Evolutionary conservation across 441 rosid genomes (phyloP).

Genomic region (Viola pubescens): DNA sequence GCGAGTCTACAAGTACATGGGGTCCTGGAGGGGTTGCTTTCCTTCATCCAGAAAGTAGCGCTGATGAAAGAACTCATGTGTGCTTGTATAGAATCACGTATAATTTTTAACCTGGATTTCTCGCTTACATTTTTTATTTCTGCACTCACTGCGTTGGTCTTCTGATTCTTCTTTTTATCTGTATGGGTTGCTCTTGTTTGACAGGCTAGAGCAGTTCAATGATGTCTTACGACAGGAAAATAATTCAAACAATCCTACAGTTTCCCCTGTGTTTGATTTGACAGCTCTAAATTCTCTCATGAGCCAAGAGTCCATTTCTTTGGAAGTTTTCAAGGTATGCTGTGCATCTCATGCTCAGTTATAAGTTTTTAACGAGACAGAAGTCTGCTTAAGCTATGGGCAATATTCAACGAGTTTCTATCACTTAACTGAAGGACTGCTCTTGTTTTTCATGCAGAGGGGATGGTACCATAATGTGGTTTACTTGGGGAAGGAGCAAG

Average conservation of each 20-base stretch:
- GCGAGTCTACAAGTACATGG: slow-evolving; percentile 49
- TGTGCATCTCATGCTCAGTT: not conserved
- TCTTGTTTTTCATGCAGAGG: slow-evolving; percentile 31
- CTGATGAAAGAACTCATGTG: slow-evolving; percentile 40
- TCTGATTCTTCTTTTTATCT: not conserved
- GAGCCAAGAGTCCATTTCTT: slow-evolving; percentile 36
- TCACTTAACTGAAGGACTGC: too few relatives aligned
- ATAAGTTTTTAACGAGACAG: not conserved
- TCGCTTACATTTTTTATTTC: slow-evolving; percentile 1
- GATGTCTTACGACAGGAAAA: slow-evolving; percentile 86
- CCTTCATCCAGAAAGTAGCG: slow-evolving; percentile 44
- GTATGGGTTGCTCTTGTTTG: not conserved
- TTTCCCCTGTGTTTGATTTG: slow-evolving; percentile 46
- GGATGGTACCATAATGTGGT: slow-evolving; percentile 70
- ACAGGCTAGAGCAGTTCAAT: slow-evolving; percentile 93
- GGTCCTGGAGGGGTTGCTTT: slow-evolving; percentile 93
- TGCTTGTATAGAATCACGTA: slow-evolving; percentile 82
- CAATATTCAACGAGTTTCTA: too few relatives aligned
- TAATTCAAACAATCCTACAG: slow-evolving; percentile 24
- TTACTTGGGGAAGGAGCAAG: slow-evolving; percentile 56
- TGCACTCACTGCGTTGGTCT: too few relatives aligned
- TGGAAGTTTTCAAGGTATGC: slow-evolving; percentile 62
- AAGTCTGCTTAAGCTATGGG: not conserved
- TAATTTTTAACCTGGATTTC: slow-evolving; percentile 17
- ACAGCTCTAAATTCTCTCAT: slow-evolving; percentile 31